Conservation (phyloP, 305 asterid species). For the Ilex paraguariensis region DNA sequence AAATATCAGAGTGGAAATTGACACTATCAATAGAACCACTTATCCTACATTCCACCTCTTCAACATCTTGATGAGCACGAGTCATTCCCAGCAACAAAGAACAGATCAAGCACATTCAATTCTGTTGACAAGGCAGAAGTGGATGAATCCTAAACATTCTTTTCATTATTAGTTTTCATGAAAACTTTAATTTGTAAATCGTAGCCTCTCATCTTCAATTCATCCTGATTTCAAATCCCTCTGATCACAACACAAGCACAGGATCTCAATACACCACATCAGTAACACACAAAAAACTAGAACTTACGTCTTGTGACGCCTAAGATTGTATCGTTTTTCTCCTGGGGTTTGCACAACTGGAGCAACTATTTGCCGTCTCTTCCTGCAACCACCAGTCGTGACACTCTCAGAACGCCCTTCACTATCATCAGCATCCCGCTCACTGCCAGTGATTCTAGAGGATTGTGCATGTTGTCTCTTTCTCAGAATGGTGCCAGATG, state of each 20-base stretch:
- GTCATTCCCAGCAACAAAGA: not conserved
- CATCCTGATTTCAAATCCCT: not conserved
- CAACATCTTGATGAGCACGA: not conserved
- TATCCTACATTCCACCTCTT: not conserved
- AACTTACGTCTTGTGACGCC: conserved; percentile 57
- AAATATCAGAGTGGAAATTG: too few relatives aligned
- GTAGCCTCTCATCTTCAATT: not conserved
- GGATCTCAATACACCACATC: not conserved
- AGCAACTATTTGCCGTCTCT: conserved; percentile 53
- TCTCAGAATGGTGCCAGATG: conserved; percentile 33
- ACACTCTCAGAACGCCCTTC: conserved; percentile 72
- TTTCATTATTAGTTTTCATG: not conserved
- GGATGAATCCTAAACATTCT: not conserved
- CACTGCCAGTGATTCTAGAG: conserved; percentile 48
- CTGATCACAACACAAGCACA: not conserved
- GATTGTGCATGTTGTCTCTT: conserved; percentile 53
- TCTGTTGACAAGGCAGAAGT: not conserved
- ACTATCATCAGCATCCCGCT: conserved; percentile 53
- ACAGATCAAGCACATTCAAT: too few relatives aligned
- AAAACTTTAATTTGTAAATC: not conserved
- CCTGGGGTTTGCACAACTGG: conserved; percentile 43
- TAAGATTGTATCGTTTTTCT: conserved; percentile 66
- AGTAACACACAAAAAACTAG: not conserved
- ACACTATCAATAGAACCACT: not conserved
- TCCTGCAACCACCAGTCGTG: conserved; percentile 58